These are phyloP conservation scores for Tetrahymena malaccensis DNA, from an alignment of 73 alveolate species.

Conservation along the genomic window DNA sequence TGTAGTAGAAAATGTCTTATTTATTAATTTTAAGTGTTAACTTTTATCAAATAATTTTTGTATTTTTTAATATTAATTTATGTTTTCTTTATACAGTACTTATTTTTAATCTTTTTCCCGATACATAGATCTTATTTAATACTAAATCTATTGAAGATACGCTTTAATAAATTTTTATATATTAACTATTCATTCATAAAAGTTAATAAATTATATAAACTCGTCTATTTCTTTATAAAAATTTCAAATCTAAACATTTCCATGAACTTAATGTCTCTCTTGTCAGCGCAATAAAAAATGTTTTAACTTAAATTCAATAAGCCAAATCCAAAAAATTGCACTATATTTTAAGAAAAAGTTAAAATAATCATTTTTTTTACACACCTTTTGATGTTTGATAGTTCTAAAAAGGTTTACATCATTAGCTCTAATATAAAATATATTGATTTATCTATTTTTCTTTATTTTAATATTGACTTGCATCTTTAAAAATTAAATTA, in stretches of 20 bases:
- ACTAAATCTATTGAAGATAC: background rate
- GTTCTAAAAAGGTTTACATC: too few species aligned
- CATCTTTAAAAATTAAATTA: too few species aligned
- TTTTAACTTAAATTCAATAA: too few species aligned
- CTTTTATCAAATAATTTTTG: background rate
- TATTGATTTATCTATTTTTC: background rate
- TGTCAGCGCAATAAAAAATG: too few species aligned
- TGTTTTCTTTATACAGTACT: background rate
- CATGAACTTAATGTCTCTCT: background rate
- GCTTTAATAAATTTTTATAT: too few species aligned
- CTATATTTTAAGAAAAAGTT: too few species aligned
- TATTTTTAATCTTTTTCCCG: background rate
- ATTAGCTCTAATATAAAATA: background rate
- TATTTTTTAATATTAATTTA: background rate
- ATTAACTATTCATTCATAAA: background rate
- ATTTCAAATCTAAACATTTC: background rate
- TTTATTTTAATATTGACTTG: too few species aligned
- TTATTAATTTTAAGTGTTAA: background rate
- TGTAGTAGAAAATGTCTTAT: background rate
- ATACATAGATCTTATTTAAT: background rate
- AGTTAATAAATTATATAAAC: background rate
- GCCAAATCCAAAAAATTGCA: too few species aligned
- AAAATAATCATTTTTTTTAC: too few species aligned
- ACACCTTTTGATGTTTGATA: too few species aligned
- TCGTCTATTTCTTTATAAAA: background rate